Evolutionary conservation across 1,284 basidiomycete genomes (phyloP).

Genomic region (Blastosporella zonata): DNA sequence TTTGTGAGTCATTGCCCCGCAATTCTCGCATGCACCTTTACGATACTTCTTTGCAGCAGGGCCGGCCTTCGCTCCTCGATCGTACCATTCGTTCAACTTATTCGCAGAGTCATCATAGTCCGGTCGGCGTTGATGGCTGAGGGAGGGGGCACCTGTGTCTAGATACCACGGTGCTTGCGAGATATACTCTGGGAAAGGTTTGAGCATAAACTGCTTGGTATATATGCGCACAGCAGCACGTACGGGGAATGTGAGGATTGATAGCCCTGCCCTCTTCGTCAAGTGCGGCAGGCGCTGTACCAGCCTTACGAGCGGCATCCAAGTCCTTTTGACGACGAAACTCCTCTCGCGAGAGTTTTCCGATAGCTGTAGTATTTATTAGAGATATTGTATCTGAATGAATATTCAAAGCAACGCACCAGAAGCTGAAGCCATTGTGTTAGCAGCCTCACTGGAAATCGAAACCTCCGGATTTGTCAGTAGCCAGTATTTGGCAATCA

Average conservation of each 20-base stretch:
- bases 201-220: background rate
- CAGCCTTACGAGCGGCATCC: slow-evolving; percentile 94
- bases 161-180: slow-evolving; percentile 99
- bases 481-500: slow-evolving; percentile 6
- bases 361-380: slow-evolving; percentile 38
- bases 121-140: slow-evolving; percentile 90
- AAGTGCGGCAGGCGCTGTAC: slow-evolving; percentile 92
- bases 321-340: slow-evolving; percentile 94
- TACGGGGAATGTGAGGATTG: slow-evolving; percentile 97
- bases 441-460: background rate
- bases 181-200: slow-evolving; percentile 70
- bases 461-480: background rate
- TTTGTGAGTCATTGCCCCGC: slow-evolving; percentile 95
- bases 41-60: slow-evolving; percentile 95
- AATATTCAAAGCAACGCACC: slow-evolving; percentile 27
- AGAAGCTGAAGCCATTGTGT: slow-evolving; percentile 44
- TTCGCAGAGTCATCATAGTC: slow-evolving; percentile 62
- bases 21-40: slow-evolving; percentile 98
- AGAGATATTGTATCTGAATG: background rate
- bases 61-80: slow-evolving; percentile 82
- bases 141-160: slow-evolving; percentile 85
- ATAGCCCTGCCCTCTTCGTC: slow-evolving; percentile 94
- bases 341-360: slow-evolving; percentile 91
- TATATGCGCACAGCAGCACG: slow-evolving; percentile 28
- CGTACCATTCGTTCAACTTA: slow-evolving; percentile 90